Evolutionary conservation across 176 grass and related monocot species (phyloP).

Genomic region (Themeda triandra): DNA sequence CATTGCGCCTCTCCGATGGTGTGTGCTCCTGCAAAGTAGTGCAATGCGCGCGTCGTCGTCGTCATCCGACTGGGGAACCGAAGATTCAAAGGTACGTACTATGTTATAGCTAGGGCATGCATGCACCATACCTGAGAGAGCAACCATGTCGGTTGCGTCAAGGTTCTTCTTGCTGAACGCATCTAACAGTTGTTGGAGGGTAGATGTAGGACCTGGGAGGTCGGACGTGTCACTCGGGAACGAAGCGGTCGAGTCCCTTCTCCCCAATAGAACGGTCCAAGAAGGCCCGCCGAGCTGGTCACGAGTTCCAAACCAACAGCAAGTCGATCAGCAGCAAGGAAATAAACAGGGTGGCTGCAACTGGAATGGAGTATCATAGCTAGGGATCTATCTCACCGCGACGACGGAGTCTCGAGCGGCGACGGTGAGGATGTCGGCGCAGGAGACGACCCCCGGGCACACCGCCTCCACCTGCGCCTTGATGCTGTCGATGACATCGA

Average conservation of each 20-base stretch:
- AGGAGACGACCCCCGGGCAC: slow-evolving; percentile 65
- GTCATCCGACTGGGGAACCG: too few relatives aligned
- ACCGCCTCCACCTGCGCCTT: slow-evolving; percentile 58
- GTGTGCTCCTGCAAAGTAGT: slow-evolving; percentile 44
- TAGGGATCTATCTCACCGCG: too few relatives aligned
- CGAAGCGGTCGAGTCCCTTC: slow-evolving; percentile 43
- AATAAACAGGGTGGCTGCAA: too few relatives aligned
- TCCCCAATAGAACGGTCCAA: slow-evolving; percentile 53
- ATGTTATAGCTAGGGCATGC: too few relatives aligned
- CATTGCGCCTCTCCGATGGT: slow-evolving; percentile 65
- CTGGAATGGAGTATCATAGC: not conserved
- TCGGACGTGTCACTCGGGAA: not conserved
- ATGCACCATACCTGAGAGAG: slow-evolving; percentile 46
- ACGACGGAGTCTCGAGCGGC: too few relatives aligned
- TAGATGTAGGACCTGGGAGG: not conserved
- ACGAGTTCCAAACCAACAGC: too few relatives aligned
- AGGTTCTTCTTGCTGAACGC: slow-evolving; percentile 19
- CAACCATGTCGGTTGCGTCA: slow-evolving; percentile 42
- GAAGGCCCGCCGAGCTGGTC: slow-evolving; percentile 45
- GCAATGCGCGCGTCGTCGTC: not conserved
- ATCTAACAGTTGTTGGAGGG: not conserved
- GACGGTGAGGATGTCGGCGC: slow-evolving; percentile 72
- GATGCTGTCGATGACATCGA: slow-evolving; percentile 51
- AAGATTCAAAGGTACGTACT: too few relatives aligned
- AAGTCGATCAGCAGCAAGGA: too few relatives aligned